Base-by-base conservation (phyloP, 2,329 filamentous ascomycete genomes). In the Hirsutella rhossiliensis region DNA sequence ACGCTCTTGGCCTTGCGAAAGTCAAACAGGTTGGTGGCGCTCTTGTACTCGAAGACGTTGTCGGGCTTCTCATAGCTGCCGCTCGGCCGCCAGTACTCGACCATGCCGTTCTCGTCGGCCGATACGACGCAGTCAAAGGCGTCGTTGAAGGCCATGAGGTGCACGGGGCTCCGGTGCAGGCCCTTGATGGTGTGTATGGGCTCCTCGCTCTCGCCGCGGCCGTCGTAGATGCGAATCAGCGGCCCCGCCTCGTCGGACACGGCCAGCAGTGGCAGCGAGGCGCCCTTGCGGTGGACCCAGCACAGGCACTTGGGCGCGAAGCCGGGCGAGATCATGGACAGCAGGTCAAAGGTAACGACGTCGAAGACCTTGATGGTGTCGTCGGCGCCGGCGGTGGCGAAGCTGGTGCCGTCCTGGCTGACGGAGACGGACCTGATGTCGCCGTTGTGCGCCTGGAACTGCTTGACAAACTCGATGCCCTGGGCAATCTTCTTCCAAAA, bases 401-500 rank as follows among this genome's bases (percentile, higher is more conserved):
- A 98, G 63, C 86, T 95, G 56, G 88, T 77, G 1, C 92, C 92
- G 62, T 98, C 92, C 36, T 81, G 76, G 64, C 90, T 97, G 50
- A 86, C 82, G 32, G 82, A 92, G 38, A 92, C 86, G 27, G 83
- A 84, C 48, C 73, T 80, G 57, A 97, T 87, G 58, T 94, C 87
- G 42, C 87, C 86, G 45, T 76, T 73, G 64, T 98, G 94, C 8
- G 92, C 89, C 58, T 82, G 83, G 68, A 95, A 98, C 66, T 98
- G 89, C 66, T 98, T 98, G 43, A 97, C 90, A 58, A 98, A 98
- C 66, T 98, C 94, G 46, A 98, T 85, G 1, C 87, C 87, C 30
- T 86, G 81, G 2, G 79, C 82, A 50, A 85, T 77, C 68, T 98
- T 98, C 69, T 98, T 98, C 92, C 92, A 98, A 62, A 98, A 98